Percentiles rank a stretch among this genome's conserved stretches.
phyloP scores from a whole-genome alignment of 257 asterid species.

The Datura wrightii region DNA sequence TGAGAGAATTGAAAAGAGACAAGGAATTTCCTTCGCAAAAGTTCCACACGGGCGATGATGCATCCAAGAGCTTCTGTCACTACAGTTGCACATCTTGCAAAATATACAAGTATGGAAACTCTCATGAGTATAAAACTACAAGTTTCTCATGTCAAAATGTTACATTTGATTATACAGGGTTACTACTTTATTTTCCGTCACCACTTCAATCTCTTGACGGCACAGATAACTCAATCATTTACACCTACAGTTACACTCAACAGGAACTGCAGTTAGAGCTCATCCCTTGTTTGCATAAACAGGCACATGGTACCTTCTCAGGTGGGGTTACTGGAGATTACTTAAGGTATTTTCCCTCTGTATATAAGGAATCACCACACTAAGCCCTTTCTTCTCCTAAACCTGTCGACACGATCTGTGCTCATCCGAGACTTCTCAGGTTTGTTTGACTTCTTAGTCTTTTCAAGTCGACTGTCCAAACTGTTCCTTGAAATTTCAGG shows the following conservation, averaged over 20 bases:
- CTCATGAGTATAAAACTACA: constrained; percentile 21
- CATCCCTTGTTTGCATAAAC: constrained; percentile 30
- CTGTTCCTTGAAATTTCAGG: constrained; percentile 92
- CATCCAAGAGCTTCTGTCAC: constrained; percentile 29
- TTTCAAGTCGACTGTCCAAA: constrained; percentile 90
- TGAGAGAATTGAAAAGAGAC: not conserved
- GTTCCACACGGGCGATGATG: constrained; percentile 32
- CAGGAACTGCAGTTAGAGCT: constrained; percentile 16
- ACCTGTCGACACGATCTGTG: constrained; percentile 84
- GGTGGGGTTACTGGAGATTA: not conserved
- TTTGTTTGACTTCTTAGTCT: constrained; percentile 79
- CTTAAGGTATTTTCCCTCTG: not conserved
- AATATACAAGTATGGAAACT: constrained; percentile 31
- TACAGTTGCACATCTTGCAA: constrained; percentile 7
- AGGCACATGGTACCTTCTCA: constrained; percentile 2
- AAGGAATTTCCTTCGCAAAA: not conserved
- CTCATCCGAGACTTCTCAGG: constrained; percentile 92
- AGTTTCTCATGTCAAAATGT: constrained; percentile 29
- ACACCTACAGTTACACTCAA: constrained; percentile 24
- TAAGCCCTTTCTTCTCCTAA: constrained; percentile 80
- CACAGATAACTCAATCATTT: constrained; percentile 28
- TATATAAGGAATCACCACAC: constrained; percentile 63
- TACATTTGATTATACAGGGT: constrained; percentile 24
- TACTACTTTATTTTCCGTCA: not conserved
- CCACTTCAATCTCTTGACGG: not conserved